Conservation (phyloP, 202 grass and related monocot genomes). For the Carex sylvatica region DNA sequence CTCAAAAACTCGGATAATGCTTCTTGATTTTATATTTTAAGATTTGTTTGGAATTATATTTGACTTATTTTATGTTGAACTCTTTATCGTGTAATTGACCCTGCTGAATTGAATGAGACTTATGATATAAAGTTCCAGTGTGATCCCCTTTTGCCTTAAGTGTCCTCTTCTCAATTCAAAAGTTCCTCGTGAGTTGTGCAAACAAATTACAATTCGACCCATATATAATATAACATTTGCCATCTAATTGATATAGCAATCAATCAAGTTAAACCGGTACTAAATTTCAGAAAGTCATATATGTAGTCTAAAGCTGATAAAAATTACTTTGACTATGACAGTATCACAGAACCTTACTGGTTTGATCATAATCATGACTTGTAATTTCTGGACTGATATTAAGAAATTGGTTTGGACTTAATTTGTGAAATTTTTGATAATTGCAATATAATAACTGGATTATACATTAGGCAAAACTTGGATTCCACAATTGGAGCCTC, state of each 20-base stretch:
- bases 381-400: no score
- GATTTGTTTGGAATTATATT: no score
- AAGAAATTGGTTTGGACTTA: neutral
- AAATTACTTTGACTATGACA: neutral
- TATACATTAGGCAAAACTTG: neutral
- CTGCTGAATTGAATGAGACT: neutral
- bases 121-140: neutral
- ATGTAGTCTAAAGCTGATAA: neutral
- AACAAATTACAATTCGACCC: neutral
- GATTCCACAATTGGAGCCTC: neutral
- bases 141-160: neutral
- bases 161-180: neutral
- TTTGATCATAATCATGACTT: no score
- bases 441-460: neutral
- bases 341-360: neutral
- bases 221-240: neutral
- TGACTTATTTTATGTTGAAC: no score
- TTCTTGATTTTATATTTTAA: no score
- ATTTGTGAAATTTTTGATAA: neutral
- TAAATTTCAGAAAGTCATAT: neutral
- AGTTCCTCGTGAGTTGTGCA: neutral
- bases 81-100: neutral
- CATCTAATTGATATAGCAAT: slow-evolving; percentile 4
- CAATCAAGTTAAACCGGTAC: neutral
- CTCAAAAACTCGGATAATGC: no score